Conservation (phyloP, 2,329 filamentous ascomycete species). For the Penicillium sp. region DNA sequence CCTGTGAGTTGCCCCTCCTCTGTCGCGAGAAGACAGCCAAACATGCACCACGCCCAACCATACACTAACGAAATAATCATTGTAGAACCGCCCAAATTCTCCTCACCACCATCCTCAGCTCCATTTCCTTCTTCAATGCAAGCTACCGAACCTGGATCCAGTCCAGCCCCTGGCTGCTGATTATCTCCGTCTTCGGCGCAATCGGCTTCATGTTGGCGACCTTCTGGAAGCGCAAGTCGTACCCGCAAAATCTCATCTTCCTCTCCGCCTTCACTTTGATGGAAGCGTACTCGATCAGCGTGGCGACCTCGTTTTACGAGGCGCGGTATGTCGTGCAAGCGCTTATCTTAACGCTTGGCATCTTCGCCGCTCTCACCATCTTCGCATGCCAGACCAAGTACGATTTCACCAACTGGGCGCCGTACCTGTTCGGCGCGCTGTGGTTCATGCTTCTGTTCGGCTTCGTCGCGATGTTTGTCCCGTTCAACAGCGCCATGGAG, state of each 20-base stretch:
- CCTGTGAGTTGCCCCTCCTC: conserved; percentile 52
- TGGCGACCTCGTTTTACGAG: conserved; percentile 89
- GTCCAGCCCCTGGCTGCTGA: conserved; percentile 76
- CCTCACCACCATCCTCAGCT: conserved; percentile 74
- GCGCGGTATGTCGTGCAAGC: conserved; percentile 83
- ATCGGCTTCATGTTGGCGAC: conserved; percentile 83
- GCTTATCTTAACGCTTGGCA: conserved; percentile 73
- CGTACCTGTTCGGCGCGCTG: conserved; percentile 84
- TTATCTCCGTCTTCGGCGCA: conserved; percentile 77
- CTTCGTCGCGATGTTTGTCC: conserved; percentile 89
- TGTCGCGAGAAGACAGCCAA: not conserved
- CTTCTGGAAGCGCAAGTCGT: conserved; percentile 93
- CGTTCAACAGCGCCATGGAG: conserved; percentile 74
- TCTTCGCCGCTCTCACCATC: conserved; percentile 63
- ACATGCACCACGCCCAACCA: not conserved
- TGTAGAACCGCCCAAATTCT: conserved; percentile 79
- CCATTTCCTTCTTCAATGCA: conserved; percentile 78
- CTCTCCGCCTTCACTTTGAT: conserved; percentile 83
- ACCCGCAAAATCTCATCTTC: conserved; percentile 92
- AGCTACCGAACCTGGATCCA: conserved; percentile 87
- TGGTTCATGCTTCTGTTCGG: conserved; percentile 92
- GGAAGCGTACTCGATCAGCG: conserved; percentile 90
- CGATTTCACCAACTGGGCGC: conserved; percentile 96
- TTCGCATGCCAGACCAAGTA: conserved; percentile 98
- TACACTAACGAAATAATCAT: not conserved